phyloP scores from a whole-genome alignment of 495 filamentous ascomycete species.

The Podospora australis region DNA sequence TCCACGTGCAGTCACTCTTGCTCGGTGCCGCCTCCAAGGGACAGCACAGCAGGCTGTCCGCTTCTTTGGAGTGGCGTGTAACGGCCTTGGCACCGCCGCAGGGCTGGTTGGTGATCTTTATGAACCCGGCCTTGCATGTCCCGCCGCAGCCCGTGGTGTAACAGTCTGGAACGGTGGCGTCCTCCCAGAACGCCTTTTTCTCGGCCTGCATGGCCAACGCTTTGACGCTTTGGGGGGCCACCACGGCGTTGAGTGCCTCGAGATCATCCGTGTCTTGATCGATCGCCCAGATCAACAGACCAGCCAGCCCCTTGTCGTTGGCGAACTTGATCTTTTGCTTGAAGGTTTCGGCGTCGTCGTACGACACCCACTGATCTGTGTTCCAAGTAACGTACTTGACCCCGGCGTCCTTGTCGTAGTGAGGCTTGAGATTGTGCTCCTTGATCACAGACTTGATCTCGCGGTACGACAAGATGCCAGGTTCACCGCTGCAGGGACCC shows the following conservation, averaged over 20 bases:
- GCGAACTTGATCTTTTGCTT: slow-evolving; percentile 31
- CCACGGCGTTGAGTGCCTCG: slow-evolving; percentile 2
- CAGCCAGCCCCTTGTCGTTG: slow-evolving; percentile 22
- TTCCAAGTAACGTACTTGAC: slow-evolving; percentile 37
- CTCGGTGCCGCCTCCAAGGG: slow-evolving; percentile 2
- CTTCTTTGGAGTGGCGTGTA: too few relatives aligned
- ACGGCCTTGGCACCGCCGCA: too few relatives aligned
- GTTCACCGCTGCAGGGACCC: background rate
- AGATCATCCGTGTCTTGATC: slow-evolving; percentile 20
- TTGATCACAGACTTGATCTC: slow-evolving; percentile 29
- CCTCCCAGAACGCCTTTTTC: background rate
- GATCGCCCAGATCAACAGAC: slow-evolving; percentile 34
- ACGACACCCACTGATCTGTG: slow-evolving; percentile 43
- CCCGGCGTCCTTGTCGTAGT: slow-evolving; percentile 20
- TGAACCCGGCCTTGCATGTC: slow-evolving; percentile 11
- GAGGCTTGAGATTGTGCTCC: slow-evolving; percentile 1
- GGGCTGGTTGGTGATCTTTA: slow-evolving; percentile 3
- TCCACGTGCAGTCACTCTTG: background rate
- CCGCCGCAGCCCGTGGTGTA: slow-evolving; percentile 11
- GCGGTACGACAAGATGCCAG: slow-evolving; percentile 27
- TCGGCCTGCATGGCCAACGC: background rate
- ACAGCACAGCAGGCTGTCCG: slow-evolving; percentile 2
- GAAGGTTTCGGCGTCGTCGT: slow-evolving; percentile 37
- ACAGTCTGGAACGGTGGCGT: background rate
- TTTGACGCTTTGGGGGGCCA: slow-evolving; percentile 1